Conservation (phyloP, 805 yeast genomes). For the Peterozyma xylosa region DNA sequence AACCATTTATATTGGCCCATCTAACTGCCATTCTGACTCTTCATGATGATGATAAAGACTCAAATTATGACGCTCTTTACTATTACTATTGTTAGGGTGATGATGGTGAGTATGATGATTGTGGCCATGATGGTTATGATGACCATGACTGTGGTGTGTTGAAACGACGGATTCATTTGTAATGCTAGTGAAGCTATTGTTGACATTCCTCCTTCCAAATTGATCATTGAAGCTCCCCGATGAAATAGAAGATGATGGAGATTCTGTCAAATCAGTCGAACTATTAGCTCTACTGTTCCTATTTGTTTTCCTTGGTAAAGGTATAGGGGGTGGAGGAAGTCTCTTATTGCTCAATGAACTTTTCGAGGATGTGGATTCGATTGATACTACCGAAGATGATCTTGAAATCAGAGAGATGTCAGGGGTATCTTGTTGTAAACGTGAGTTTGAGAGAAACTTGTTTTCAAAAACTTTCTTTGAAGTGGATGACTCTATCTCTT, state of each 20-base stretch:
- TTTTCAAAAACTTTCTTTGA: not conserved
- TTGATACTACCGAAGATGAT: constrained; percentile 2
- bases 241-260: not conserved
- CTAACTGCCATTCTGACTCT: too few relatives aligned
- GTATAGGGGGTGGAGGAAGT: constrained; percentile 5
- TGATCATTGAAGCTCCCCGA: too few relatives aligned
- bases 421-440: not conserved
- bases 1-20: too few relatives aligned
- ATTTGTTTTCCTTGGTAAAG: constrained; percentile 1
- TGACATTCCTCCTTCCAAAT: too few relatives aligned
- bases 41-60: constrained; percentile 46
- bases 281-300: not conserved
- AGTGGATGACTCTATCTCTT: not conserved
- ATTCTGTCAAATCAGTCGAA: constrained; percentile 2
- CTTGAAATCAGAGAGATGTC: constrained; percentile 1
- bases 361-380: not conserved
- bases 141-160: constrained; percentile 57
- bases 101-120: constrained; percentile 63
- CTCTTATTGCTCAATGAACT: not conserved
- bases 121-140: constrained; percentile 67
- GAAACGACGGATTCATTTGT: too few relatives aligned
- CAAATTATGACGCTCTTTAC: constrained; percentile 69
- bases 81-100: constrained; percentile 59
- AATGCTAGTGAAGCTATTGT: too few relatives aligned
- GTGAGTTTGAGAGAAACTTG: constrained; percentile 4